Evolutionary conservation across 805 yeast species (phyloP).

Genomic region (Blastobotrys chiropterorum): DNA sequence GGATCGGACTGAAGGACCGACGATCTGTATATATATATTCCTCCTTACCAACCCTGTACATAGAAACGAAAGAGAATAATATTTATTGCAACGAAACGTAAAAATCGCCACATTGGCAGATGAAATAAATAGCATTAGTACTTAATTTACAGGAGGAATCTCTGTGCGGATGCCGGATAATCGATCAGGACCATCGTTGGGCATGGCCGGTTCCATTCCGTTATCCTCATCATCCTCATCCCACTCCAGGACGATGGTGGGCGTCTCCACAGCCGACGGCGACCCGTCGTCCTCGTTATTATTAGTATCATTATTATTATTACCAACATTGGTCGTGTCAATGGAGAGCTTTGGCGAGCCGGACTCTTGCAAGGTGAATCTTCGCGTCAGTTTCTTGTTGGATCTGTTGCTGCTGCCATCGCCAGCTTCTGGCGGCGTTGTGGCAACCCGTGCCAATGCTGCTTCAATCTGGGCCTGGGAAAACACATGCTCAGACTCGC

Average conservation of each 20-base stretch:
- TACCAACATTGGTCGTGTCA: conserved; percentile 2
- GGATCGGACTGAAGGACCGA: no score
- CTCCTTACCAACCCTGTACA: background rate
- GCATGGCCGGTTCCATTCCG: background rate
- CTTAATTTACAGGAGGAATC: conserved; percentile 4
- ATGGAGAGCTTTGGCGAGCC: conserved; percentile 5
- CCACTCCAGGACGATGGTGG: conserved; percentile 22
- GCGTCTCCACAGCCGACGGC: conserved; percentile 14
- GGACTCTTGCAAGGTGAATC: conserved; percentile 11
- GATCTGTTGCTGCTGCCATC: background rate
- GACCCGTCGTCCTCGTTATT: conserved; percentile 2
- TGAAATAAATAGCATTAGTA: background rate
- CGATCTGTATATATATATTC: no score
- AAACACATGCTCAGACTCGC: conserved; percentile 10
- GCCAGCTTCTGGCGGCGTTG: background rate
- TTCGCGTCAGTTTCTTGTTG: conserved; percentile 5
- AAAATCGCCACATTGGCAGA: background rate
- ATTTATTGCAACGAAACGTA: no score
- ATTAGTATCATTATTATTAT: no score
- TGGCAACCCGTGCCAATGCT: background rate
- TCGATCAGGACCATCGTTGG: background rate
- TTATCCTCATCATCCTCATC: conserved; percentile 15
- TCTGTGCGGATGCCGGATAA: conserved; percentile 10
- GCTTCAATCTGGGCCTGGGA: conserved; percentile 2
- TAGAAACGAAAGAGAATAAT: background rate